Conservation (phyloP, 1,284 basidiomycete species). For the Ustilago crameri region DNA sequence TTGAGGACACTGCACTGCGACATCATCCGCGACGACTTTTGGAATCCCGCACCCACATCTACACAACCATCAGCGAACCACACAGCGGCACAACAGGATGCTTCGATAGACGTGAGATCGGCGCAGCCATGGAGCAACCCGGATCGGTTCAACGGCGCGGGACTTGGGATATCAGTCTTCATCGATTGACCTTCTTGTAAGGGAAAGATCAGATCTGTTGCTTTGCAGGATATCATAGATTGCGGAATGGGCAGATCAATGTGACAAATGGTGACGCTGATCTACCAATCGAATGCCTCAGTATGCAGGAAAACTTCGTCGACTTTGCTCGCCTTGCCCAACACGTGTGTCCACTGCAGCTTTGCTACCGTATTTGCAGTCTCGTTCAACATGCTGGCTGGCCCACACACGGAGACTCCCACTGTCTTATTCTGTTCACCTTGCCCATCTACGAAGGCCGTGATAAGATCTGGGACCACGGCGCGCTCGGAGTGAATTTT, state of each 20-base stretch:
- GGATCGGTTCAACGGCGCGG: conserved; percentile 20
- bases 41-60: conserved; percentile 18
- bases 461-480: conserved; percentile 8
- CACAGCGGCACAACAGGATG: conserved; percentile 7
- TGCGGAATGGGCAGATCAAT: no score
- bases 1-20: conserved; percentile 66
- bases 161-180: conserved; percentile 37
- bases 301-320: conserved; percentile 43
- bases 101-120: conserved; percentile 24
- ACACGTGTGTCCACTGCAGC: conserved; percentile 39
- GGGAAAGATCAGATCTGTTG: no score
- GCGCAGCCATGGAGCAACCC: conserved; percentile 32
- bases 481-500: conserved; percentile 16
- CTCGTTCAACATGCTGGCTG: conserved; percentile 41
- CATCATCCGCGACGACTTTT: conserved; percentile 63
- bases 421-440: conserved; percentile 1
- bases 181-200: conserved; percentile 15
- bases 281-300: conserved; percentile 45
- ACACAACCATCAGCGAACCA: conserved; percentile 5
- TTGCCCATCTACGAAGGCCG: conserved; percentile 8
- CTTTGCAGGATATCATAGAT: no score
- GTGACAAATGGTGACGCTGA: not conserved
- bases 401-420: conserved; percentile 47
- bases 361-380: conserved; percentile 30
- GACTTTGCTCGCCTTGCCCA: not conserved